Base-by-base conservation (phyloP, 1,284 basidiomycete genomes). In the Spongiforma sp. region DNA sequence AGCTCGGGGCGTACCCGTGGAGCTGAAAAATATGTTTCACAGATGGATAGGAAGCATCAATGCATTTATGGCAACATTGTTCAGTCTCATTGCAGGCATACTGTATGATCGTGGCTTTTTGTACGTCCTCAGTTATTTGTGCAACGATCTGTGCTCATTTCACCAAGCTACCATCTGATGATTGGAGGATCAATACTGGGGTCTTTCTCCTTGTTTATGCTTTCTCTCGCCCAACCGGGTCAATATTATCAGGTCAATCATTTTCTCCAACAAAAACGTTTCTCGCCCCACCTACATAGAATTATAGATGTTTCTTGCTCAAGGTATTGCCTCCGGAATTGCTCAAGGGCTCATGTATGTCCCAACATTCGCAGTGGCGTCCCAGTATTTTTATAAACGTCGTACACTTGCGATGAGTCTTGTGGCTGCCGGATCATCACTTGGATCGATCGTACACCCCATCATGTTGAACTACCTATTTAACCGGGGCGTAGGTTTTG, bases 11-110 rank as follows among this genome's bases (percentile, higher is more conserved):
- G 36, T 39, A 32, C 28, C 12, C 15, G n/a, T n/a, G n/a, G 11
- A 15, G n/a, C 3, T 46, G 30, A 10, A 10, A 63, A 46, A 34
- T 14, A 1, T 56, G 43, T 19, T 59, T 26, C 75, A 53, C 34
- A 77, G 73, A 32, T 75, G 73, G 73, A 74, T 75, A 58, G 75
- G 73, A 66, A 59, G 76, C 26, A n/a, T 64, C 57, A 75, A 74
- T 62, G 63, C 61, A 1, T 75, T 72, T 60, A 37, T 73, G 19
- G 26, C 33, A 12, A 24, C 58, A 12, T 10, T 11, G 21, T 4
- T 62, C 1, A 50, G 75, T 46, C 41, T 67, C 8, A 5, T 71
- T 36, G 34, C 70, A 30, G 74, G 74, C 6, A 5, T 39, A 30
- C 67, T 75, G 59, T 76, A 65, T 54, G 74, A 75, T 59, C 67